Evolutionary conservation across 2,329 filamentous ascomycete species (phyloP).

Genomic region (Peltaster fructicola): DNA sequence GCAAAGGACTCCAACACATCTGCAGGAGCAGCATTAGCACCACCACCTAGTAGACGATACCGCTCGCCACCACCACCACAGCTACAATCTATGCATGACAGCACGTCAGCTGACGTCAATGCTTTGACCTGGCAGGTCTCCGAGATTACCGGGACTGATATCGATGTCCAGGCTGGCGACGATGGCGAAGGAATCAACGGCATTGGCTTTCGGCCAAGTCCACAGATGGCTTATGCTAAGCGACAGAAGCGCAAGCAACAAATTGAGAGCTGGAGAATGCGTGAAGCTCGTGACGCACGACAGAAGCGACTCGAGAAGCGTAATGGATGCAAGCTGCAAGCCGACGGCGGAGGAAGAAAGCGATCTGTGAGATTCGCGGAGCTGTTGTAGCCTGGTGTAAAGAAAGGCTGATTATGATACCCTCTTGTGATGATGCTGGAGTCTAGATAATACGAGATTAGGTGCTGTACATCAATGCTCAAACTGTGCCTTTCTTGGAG

Average conservation of each 20-base stretch:
- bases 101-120: slow-evolving; percentile 6
- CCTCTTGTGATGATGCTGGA: no score
- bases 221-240: slow-evolving; percentile 38
- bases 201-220: slow-evolving; percentile 43
- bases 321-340: slow-evolving; percentile 4
- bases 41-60: no score
- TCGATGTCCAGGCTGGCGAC: slow-evolving; percentile 36
- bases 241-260: slow-evolving; percentile 40
- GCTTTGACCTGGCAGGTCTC: slow-evolving; percentile 38
- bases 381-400: no score
- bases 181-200: slow-evolving; percentile 48
- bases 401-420: no score
- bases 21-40: no score
- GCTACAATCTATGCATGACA: no score
- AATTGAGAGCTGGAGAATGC: slow-evolving; percentile 39
- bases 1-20: no score
- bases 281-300: slow-evolving; percentile 41
- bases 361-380: slow-evolving; percentile 4
- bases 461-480: no score
- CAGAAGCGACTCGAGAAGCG: slow-evolving; percentile 34
- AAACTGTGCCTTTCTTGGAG: no score
- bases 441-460: no score
- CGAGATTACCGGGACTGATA: slow-evolving; percentile 43
- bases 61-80: no score
- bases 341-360: slow-evolving; percentile 1